phyloP scores from a whole-genome alignment of 768 basidiomycete genomes.

The Suillus placidus region DNA sequence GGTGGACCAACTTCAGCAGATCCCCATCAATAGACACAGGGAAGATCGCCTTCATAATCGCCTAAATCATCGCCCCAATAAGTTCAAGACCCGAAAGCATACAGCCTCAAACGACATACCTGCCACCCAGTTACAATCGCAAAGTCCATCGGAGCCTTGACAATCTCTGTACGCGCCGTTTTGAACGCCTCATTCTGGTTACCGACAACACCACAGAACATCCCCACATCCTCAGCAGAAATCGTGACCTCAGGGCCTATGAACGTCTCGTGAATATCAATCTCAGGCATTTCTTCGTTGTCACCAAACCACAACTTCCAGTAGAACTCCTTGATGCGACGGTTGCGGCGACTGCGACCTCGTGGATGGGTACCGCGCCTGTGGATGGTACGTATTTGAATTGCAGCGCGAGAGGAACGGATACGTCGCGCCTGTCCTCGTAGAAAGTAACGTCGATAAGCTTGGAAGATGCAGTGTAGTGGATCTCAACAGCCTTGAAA shows the following conservation, averaged over 20 bases:
- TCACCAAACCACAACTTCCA: conserved; percentile 99
- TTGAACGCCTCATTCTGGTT: conserved; percentile 94
- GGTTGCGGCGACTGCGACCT: conserved; percentile 80
- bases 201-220: conserved; percentile 91
- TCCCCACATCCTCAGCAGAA: conserved; percentile 73
- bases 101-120: conserved; percentile 49
- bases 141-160: conserved; percentile 97
- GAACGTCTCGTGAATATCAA: conserved; percentile 82
- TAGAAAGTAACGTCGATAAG: conserved; percentile 73
- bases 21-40: conserved; percentile 91
- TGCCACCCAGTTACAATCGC: conserved; percentile 99
- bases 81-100: not conserved
- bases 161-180: conserved; percentile 60
- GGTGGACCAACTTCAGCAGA: conserved; percentile 92
- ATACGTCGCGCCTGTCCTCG: conserved; percentile 78
- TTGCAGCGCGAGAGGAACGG: conserved; percentile 79
- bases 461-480: conserved; percentile 52
- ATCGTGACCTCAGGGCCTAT: conserved; percentile 85
- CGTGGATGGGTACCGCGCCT: conserved; percentile 92
- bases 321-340: conserved; percentile 94
- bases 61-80: conserved; percentile 48
- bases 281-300: conserved; percentile 70
- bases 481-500: conserved; percentile 85
- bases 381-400: conserved; percentile 88
- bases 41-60: conserved; percentile 99